Percentiles rank a stretch among this genome's conserved stretches.
Evolutionary conservation across 257 asterid species (phyloP).

Genomic region (Craterostigma plantagineum): DNA sequence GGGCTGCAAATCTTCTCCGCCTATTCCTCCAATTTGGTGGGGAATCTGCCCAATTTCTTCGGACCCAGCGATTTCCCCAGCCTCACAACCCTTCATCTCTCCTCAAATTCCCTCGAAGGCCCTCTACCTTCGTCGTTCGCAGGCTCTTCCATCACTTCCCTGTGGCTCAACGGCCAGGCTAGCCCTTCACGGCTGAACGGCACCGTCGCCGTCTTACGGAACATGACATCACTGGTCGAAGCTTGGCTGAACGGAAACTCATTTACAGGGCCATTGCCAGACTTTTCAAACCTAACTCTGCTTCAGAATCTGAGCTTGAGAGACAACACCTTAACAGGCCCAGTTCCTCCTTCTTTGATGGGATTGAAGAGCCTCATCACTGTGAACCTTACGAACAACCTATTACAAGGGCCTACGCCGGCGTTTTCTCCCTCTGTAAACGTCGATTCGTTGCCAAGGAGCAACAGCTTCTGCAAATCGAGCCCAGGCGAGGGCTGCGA

Average conservation of each 20-base stretch:
- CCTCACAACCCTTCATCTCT: constrained; percentile 18
- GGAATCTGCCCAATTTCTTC: constrained; percentile 42
- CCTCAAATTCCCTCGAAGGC: constrained; percentile 45
- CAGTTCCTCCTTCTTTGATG: constrained; percentile 34
- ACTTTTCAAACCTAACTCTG: constrained; percentile 21
- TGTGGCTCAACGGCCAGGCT: constrained; percentile 58
- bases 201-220: constrained; percentile 24
- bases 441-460: constrained; percentile 14
- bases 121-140: constrained; percentile 37
- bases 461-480: constrained; percentile 41
- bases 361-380: constrained; percentile 17
- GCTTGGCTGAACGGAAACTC: constrained; percentile 48
- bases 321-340: constrained; percentile 55
- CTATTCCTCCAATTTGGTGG: constrained; percentile 23
- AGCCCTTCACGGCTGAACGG: constrained; percentile 48
- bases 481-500: constrained; percentile 42
- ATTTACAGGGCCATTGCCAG: constrained; percentile 47
- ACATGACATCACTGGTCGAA: constrained; percentile 29
- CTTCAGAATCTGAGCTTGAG: constrained; percentile 35
- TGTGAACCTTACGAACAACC: constrained; percentile 53
- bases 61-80: constrained; percentile 22
- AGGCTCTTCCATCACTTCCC: constrained; percentile 23
- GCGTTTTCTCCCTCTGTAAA: constrained; percentile 17
- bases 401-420: constrained; percentile 56
- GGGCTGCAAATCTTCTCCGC: constrained; percentile 39